Evolutionary conservation across 1,139 yeast genomes (phyloP), one percentile per base, ranked within the genome.

Genomic region (Suhomyces chickasaworum): DNA sequence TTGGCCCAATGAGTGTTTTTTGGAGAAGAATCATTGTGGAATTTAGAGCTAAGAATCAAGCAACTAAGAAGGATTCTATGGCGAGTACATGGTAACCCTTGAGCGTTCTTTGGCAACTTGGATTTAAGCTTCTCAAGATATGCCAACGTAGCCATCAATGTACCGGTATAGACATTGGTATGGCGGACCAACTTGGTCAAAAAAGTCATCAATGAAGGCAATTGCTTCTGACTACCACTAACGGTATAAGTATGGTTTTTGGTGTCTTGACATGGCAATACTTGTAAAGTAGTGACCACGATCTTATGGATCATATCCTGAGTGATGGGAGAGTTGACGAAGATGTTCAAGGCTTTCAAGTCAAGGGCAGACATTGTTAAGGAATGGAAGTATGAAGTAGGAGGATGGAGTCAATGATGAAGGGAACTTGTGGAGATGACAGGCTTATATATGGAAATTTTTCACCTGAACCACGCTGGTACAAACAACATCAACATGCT

Each of bases 1-100:
- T 75, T 77, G 33, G 89, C 84, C 95, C 95, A 86, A 65, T 86
- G 90, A 54, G 73, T 71, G 65, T 86, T 86, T 59, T 84, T 81
- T 50, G 91, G 90, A 17, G 88, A 81, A 10, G 86, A 81, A 60
- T 86, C 95, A 65, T 86, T 86, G 69, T 84, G 87, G 65, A 75
- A 83, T 64, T 86, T 86, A 40, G 89, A 81, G 18, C 89, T 79
- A 51, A 86, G 73, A 47, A 86, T 84, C 56, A 86, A 68, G 60
- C 90, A 84, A 13, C 89, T 86, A 50, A 86, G 73, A 55, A 86
- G 81, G 50, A 86, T 83, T 59, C 95, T 75, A 64, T 86, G 93
- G 60, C 89, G 76, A 1, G 95, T 86, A 53, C 89, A 84, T 27
- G 90, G 87, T 52, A 84, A 69, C 27, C 93, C 93, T 56, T 81